phyloP scores from a whole-genome alignment of 2,329 filamentous ascomycete species.

The Grosmannia serpens region DNA sequence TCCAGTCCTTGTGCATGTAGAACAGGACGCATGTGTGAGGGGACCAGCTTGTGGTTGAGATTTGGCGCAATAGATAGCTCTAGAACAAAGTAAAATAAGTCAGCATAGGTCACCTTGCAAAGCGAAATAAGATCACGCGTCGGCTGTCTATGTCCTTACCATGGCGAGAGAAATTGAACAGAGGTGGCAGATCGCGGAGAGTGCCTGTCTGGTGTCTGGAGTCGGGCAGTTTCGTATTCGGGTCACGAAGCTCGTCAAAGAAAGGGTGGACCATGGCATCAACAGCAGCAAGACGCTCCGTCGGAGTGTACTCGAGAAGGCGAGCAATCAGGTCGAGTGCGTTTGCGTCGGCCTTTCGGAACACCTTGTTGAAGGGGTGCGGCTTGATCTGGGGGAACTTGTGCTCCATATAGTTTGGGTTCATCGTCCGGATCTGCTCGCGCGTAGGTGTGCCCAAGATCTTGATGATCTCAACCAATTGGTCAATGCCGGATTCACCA shows the following conservation, averaged over 20 bases:
- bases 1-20: slow-evolving; percentile 73
- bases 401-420: slow-evolving; percentile 99
- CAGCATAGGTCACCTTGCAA: neutral
- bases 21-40: slow-evolving; percentile 63
- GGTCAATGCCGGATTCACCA: slow-evolving; percentile 95
- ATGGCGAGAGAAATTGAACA: slow-evolving; percentile 91
- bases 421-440: slow-evolving; percentile 99
- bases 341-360: slow-evolving; percentile 86
- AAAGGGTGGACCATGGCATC: slow-evolving; percentile 98
- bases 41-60: slow-evolving; percentile 81
- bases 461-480: slow-evolving; percentile 98
- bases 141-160: slow-evolving; percentile 45
- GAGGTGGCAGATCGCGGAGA: slow-evolving; percentile 67
- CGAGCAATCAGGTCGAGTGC: slow-evolving; percentile 92
- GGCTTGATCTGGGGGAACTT: slow-evolving; percentile 99
- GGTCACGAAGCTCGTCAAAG: slow-evolving; percentile 92
- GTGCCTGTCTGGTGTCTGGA: slow-evolving; percentile 79
- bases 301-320: slow-evolving; percentile 92
- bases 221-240: slow-evolving; percentile 82
- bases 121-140: neutral
- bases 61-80: slow-evolving; percentile 92
- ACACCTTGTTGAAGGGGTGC: slow-evolving; percentile 98
- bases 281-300: slow-evolving; percentile 82
- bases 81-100: neutral
- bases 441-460: slow-evolving; percentile 91